Conservation (phyloP, 2,329 filamentous ascomycete genomes). For the Colletotrichum brevisporum region DNA sequence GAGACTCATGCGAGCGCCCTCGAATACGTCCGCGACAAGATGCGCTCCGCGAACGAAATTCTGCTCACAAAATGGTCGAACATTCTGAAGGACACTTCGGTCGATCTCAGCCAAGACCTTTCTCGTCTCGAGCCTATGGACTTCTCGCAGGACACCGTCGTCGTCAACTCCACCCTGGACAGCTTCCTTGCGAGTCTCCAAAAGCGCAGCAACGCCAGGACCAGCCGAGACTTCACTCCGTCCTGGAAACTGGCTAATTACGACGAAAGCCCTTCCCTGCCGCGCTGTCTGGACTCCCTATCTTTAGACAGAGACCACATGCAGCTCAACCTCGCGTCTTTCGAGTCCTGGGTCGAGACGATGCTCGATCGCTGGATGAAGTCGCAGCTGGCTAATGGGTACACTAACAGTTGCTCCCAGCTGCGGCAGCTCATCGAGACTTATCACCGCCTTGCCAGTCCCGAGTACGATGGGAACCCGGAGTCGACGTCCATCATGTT, state of each 20-base stretch:
- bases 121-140: constrained; percentile 10
- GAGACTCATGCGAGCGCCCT: not conserved
- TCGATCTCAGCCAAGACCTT: not conserved
- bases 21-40: not conserved
- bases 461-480: constrained; percentile 56
- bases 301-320: not conserved
- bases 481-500: constrained; percentile 67
- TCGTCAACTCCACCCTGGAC: constrained; percentile 18
- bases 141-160: constrained; percentile 41
- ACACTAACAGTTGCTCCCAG: constrained; percentile 45
- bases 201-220: not conserved
- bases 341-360: constrained; percentile 61
- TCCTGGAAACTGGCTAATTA: not conserved
- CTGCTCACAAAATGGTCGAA: not conserved
- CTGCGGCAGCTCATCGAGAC: constrained; percentile 48
- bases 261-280: not conserved
- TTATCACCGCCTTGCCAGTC: constrained; percentile 50
- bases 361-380: constrained; percentile 2
- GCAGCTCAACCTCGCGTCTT: constrained; percentile 40
- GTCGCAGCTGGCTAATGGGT: constrained; percentile 29
- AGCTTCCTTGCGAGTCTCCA: not conserved
- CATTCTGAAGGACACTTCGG: not conserved
- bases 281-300: not conserved
- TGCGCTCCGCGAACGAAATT: constrained; percentile 5
- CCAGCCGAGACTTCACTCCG: not conserved